phyloP scores from a whole-genome alignment of 163 green algal species.

The Coccomyxa subellipsoidea region DNA sequence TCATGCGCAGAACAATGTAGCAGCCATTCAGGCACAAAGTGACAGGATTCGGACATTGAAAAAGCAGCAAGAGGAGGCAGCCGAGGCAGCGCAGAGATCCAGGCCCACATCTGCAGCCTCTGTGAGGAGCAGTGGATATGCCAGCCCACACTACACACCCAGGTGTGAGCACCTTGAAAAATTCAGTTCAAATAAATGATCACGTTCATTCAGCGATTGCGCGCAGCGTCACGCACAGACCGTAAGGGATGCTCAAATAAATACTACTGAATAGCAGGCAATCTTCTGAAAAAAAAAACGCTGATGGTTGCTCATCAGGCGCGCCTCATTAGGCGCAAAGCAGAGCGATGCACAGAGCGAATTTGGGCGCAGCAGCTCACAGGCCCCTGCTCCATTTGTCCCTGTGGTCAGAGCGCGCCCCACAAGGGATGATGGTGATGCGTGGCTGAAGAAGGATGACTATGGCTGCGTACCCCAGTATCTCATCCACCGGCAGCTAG shows the following conservation, averaged over 20 bases:
- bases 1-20: background rate
- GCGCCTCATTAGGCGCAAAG: no score
- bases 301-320: no score
- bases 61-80: background rate
- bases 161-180: background rate
- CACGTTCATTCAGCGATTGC: no score
- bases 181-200: no score
- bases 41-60: background rate
- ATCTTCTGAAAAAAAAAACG: no score
- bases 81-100: background rate
- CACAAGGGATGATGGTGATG: background rate
- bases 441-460: constrained; percentile 4
- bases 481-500: background rate
- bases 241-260: background rate
- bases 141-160: background rate
- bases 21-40: background rate
- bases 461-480: constrained; percentile 4
- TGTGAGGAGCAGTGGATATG: constrained; percentile 4
- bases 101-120: background rate
- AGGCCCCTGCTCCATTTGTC: background rate
- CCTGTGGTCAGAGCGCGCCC: background rate
- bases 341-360: background rate
- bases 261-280: background rate
- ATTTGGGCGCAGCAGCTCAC: background rate
- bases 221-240: background rate